A percentile compares a stretch with the other conserved stretches of the same genome.
Conservation (phyloP, 2,329 filamentous ascomycete genomes). For the Penicillium hesseltinei region DNA sequence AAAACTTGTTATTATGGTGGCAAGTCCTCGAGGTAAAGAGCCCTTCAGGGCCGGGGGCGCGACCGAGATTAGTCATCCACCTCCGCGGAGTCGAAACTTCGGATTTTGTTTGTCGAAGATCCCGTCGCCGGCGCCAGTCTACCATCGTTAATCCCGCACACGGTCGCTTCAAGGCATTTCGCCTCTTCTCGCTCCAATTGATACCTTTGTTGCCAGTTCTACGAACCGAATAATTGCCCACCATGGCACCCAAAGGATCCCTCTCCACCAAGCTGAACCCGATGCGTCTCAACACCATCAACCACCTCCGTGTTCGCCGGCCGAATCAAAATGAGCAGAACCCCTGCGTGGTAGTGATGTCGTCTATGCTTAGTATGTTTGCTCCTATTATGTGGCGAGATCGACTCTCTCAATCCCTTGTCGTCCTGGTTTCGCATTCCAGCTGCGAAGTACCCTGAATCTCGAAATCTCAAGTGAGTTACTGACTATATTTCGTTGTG, state of each 20-base stretch:
- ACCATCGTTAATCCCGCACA: conserved; percentile 10
- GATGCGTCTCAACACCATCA: conserved; percentile 48
- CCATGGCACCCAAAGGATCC: conserved; percentile 45
- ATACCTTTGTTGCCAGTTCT: neutral
- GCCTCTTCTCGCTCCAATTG: neutral
- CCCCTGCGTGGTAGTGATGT: conserved; percentile 66
- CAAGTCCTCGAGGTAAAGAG: conserved; percentile 2
- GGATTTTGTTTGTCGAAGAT: conserved; percentile 18
- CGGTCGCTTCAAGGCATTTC: conserved; percentile 9
- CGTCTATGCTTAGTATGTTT: conserved; percentile 61
- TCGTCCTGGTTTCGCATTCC: neutral
- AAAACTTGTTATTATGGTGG: conserved; percentile 5
- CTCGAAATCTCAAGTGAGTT: neutral
- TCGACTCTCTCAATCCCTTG: neutral
- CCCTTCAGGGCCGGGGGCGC: neutral
- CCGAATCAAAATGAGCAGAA: conserved; percentile 63
- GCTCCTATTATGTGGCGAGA: neutral
- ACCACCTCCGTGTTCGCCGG: conserved; percentile 61
- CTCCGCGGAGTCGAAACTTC: conserved; percentile 32
- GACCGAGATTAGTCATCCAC: conserved; percentile 31
- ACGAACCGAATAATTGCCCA: conserved; percentile 10
- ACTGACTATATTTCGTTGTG: conserved; percentile 13
- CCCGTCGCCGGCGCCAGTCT: conserved; percentile 13
- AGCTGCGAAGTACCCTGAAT: neutral
- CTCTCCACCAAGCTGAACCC: conserved; percentile 46